A percentile compares a stretch with the other conserved stretches of the same genome.
Conservation (phyloP, 345 rosid species). For the Litchi chinensis region DNA sequence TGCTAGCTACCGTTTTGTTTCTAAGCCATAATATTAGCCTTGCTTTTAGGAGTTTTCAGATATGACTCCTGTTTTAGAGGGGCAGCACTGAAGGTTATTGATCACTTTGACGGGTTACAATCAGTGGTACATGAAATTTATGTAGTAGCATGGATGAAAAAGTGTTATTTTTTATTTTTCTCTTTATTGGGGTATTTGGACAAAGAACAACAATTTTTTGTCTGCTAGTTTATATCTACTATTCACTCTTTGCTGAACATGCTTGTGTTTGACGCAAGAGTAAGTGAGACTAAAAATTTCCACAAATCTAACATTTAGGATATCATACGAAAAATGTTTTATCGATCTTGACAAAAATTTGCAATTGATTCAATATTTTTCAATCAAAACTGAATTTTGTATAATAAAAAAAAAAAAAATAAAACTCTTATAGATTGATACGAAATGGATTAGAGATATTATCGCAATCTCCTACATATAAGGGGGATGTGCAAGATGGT, state of each 20-base stretch:
- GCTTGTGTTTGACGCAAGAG: not conserved
- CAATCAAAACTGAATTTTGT: not conserved
- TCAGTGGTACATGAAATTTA: slow-evolving; percentile 18
- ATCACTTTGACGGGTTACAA: slow-evolving; percentile 14
- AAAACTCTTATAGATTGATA: too few relatives aligned
- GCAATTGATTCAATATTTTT: not conserved
- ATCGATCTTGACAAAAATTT: too few relatives aligned
- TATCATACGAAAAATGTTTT: not conserved
- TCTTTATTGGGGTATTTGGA: slow-evolving; percentile 9
- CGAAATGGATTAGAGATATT: too few relatives aligned
- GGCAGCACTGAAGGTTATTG: slow-evolving; percentile 10
- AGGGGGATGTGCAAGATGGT: not conserved
- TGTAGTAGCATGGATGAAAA: slow-evolving; percentile 19
- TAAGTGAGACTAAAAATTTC: not conserved
- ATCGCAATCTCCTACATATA: too few relatives aligned
- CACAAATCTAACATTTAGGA: too few relatives aligned
- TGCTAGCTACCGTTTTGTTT: slow-evolving; percentile 22
- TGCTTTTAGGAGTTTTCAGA: not conserved
- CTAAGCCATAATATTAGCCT: slow-evolving; percentile 22
- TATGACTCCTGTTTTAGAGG: not conserved
- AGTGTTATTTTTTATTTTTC: not conserved
- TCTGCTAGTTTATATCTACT: not conserved
- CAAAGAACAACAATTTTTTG: not conserved
- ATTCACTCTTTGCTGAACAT: not conserved
- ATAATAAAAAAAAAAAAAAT: too few relatives aligned